Evolutionary conservation across 805 yeast genomes (phyloP).

Genomic region (Saccharomycopsis fibuligera): DNA sequence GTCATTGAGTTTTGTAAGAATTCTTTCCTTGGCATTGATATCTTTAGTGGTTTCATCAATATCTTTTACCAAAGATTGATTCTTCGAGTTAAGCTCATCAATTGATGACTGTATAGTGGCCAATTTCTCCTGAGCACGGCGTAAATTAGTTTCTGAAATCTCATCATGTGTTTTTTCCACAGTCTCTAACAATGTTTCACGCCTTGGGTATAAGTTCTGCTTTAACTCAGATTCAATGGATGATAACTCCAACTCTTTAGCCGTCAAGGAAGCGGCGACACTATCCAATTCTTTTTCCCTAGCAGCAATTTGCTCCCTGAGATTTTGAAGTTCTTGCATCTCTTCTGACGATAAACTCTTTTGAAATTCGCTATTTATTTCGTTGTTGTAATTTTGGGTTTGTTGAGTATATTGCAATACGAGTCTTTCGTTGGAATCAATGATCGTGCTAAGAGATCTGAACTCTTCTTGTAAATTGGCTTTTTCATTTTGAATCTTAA

Average conservation of each 20-base stretch:
- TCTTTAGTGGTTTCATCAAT: conserved; percentile 29
- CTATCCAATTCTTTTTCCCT: conserved; percentile 37
- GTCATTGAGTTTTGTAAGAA: conserved; percentile 18
- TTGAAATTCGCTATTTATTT: conserved; percentile 48
- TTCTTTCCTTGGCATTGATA: conserved; percentile 26
- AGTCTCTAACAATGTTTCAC: conserved; percentile 32
- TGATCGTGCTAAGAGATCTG: conserved; percentile 30
- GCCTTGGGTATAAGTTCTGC: conserved; percentile 52
- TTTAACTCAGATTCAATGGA: conserved; percentile 47
- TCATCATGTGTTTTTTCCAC: conserved; percentile 22
- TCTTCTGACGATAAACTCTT: conserved; percentile 49
- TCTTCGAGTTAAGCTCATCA: conserved; percentile 28
- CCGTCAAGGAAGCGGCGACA: conserved; percentile 35
- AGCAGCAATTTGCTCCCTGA: conserved; percentile 33
- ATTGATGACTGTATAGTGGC: conserved; percentile 23
- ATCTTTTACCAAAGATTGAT: conserved; percentile 26
- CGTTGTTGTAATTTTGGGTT: conserved; percentile 39
- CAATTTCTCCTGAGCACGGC: conserved; percentile 23
- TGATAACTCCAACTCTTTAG: conserved; percentile 42
- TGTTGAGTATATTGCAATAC: conserved; percentile 35
- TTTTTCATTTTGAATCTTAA: conserved; percentile 37
- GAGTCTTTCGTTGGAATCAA: conserved; percentile 30
- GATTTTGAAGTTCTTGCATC: conserved; percentile 30
- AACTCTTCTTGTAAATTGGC: conserved; percentile 40
- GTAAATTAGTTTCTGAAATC: conserved; percentile 21